phyloP scores from a whole-genome alignment of 257 asterid genomes.

The Apocynum venetum region DNA sequence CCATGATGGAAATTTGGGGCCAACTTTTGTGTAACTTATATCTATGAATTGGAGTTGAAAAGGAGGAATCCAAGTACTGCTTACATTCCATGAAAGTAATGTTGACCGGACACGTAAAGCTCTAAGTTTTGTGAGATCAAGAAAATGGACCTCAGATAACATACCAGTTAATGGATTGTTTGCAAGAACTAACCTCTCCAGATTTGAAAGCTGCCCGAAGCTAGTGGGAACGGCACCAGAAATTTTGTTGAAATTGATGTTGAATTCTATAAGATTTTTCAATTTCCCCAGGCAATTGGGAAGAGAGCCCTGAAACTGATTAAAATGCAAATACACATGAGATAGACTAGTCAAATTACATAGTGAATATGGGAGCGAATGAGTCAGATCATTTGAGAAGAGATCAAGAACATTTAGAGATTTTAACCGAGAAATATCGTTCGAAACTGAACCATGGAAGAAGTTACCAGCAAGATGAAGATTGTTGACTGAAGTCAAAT shows the following conservation, averaged over 20 bases:
- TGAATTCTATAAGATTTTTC: neutral
- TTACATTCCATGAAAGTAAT: slow-evolving; percentile 6
- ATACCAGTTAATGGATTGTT: slow-evolving; percentile 8
- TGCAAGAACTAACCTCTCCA: neutral
- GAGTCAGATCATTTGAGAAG: slow-evolving; percentile 2
- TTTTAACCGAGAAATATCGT: neutral
- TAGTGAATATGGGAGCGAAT: slow-evolving; percentile 4
- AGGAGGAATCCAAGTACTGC: slow-evolving; percentile 23
- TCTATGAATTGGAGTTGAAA: slow-evolving; percentile 16
- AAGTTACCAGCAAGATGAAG: slow-evolving; percentile 11
- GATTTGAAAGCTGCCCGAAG: slow-evolving; percentile 2
- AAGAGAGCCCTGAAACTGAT: slow-evolving; percentile 13
- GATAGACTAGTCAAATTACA: slow-evolving; percentile 15
- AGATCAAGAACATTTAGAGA: slow-evolving; percentile 8
- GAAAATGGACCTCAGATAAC: slow-evolving; percentile 11
- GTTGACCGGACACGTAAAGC: slow-evolving; percentile 9
- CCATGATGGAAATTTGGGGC: slow-evolving; percentile 21
- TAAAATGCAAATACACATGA: neutral
- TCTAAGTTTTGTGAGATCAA: neutral
- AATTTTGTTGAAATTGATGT: too few relatives aligned
- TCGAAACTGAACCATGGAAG: slow-evolving; percentile 11
- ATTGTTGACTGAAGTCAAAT: neutral
- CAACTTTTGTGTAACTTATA: slow-evolving; percentile 4
- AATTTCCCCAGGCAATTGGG: neutral
- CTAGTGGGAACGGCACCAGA: slow-evolving; percentile 1